Base-by-base conservation (phyloP, 1,139 yeast genomes). In the Debaryomyces psychrophilus region DNA sequence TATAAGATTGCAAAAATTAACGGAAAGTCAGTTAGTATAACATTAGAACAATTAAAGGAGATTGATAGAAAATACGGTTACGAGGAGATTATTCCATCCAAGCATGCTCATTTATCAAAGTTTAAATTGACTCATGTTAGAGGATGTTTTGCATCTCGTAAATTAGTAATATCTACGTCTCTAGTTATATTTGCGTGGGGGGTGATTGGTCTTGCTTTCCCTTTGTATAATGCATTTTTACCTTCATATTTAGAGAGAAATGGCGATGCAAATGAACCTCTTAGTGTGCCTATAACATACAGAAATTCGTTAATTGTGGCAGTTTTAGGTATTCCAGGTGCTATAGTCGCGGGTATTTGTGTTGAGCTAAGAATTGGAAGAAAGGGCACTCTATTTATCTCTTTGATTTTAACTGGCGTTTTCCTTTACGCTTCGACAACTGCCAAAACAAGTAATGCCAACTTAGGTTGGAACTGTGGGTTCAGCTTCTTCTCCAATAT, bases 391-490 rank as follows among this genome's bases (percentile, higher is more conserved):
- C 58, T 73, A 20, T 58, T 56, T 20, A 56, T 54, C 3, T 68
- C 77, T 2, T 57, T 70, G 29, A 31, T 71, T 4, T 53, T 70
- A 47, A 73, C 77, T 0, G 79, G 78, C 1, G 64, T 72, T 4
- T 60, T 73, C 37, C 59, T 73, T 36, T 71, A 71, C 50, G 68
- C 67, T 18, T 69, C 76, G 12, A 73, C 78, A 11, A 73, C 77
- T 4, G 75, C 79, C 11, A 71, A 62, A 42, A 60, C 70, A 6
- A 55, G 72, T 34, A 64, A 71, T 50, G 68, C 73, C 15, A 60
- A 68, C 49, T 61, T 73, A 53, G 77, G 70, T n/a, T 73, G 76
- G 76, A 73, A 69, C 50, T 73, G 77, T 51, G 67, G 65, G 20
- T 73, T 73, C 55, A 68, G 70, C 45, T 70, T 73, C 48, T 61